Evolutionary conservation across 2,329 filamentous ascomycete species (phyloP).

Genomic region (Aphanocladium album): DNA sequence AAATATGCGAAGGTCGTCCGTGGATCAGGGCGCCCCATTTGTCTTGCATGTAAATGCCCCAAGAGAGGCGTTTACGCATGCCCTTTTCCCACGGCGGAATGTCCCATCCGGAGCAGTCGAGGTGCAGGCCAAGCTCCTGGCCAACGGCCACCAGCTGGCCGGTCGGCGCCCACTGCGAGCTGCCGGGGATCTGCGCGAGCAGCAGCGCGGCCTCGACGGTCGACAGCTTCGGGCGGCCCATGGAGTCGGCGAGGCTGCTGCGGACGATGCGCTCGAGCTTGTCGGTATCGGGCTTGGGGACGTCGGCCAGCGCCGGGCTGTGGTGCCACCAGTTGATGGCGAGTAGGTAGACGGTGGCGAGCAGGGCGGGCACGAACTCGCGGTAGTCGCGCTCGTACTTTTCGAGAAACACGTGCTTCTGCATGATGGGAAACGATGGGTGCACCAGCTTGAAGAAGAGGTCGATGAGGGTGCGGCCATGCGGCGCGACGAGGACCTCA

Average conservation of each 20-base stretch:
- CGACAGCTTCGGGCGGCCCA: conserved; percentile 76
- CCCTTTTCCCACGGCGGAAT: conserved; percentile 86
- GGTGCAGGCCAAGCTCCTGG: conserved; percentile 82
- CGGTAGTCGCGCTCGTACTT: conserved; percentile 68
- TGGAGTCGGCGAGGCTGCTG: conserved; percentile 67
- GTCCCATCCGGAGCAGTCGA: conserved; percentile 82
- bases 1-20: conserved; percentile 75
- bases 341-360: conserved; percentile 78
- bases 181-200: conserved; percentile 68
- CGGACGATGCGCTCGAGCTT: conserved; percentile 70
- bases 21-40: conserved; percentile 84
- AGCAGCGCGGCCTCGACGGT: conserved; percentile 74
- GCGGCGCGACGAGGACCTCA: conserved; percentile 68
- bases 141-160: conserved; percentile 81
- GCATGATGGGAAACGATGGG: conserved; percentile 75
- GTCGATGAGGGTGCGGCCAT: conserved; percentile 72
- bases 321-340: conserved; percentile 86
- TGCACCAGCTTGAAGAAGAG: conserved; percentile 79
- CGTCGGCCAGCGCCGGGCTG: conserved; percentile 58
- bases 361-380: conserved; percentile 69
- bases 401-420: conserved; percentile 74
- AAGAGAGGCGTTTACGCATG: conserved; percentile 77
- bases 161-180: conserved; percentile 78
- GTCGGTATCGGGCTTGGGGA: conserved; percentile 65
- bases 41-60: conserved; percentile 92